Evolutionary conservation across 371 early-diverging fungal genomes (phyloP).

Genomic region (Syncephalastrum sp.): DNA sequence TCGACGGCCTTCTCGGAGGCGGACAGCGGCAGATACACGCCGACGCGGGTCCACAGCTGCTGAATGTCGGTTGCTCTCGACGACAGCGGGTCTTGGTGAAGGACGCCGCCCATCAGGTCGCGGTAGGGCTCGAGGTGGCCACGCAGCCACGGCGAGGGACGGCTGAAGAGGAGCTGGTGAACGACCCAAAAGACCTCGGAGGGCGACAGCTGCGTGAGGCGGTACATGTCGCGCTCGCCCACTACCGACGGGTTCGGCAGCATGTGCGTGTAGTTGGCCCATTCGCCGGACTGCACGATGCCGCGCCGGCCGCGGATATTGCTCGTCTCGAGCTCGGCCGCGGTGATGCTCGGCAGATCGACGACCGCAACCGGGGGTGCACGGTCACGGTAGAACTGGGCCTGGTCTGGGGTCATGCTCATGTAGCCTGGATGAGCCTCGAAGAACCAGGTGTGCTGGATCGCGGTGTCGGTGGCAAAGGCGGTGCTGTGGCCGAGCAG

Average conservation of each 20-base stretch:
- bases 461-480: slow-evolving; percentile 34
- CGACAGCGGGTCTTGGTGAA: slow-evolving; percentile 10
- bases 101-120: slow-evolving; percentile 36
- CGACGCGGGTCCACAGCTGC: slow-evolving; percentile 37
- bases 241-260: slow-evolving; percentile 21
- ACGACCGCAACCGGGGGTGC: slow-evolving; percentile 10
- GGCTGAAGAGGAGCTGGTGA: slow-evolving; percentile 31
- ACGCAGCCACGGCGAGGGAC: slow-evolving; percentile 27
- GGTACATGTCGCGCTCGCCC: slow-evolving; percentile 26
- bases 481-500: slow-evolving; percentile 42
- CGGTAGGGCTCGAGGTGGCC: slow-evolving; percentile 28
- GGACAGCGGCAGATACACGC: slow-evolving; percentile 17
- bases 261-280: slow-evolving; percentile 13
- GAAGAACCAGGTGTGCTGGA: slow-evolving; percentile 37
- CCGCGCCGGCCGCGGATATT: slow-evolving; percentile 11
- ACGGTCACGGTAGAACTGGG: slow-evolving; percentile 23
- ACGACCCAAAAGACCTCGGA: slow-evolving; percentile 44
- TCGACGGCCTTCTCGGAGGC: neutral
- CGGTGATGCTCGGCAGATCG: slow-evolving; percentile 10
- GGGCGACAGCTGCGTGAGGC: slow-evolving; percentile 18
- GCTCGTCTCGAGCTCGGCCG: slow-evolving; percentile 9
- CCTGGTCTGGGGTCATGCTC: slow-evolving; percentile 32
- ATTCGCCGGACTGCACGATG: slow-evolving; percentile 9
- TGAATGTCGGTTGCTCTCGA: slow-evolving; percentile 10
- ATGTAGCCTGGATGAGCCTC: slow-evolving; percentile 30